Evolutionary conservation across 2,329 filamentous ascomycete genomes (phyloP).

Genomic region (Trichophaea hybrida): DNA sequence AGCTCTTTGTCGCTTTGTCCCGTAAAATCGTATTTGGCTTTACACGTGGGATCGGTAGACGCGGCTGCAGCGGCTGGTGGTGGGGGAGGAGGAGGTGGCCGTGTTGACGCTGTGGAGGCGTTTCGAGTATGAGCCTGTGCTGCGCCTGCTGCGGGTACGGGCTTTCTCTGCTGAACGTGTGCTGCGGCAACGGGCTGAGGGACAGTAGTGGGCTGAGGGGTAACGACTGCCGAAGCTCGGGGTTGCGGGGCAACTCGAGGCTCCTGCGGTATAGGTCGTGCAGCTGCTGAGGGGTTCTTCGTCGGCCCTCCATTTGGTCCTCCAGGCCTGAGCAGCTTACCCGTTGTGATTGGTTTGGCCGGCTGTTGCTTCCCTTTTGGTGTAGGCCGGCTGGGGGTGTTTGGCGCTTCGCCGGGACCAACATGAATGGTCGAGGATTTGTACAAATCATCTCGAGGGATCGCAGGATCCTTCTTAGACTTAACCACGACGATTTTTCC

Average conservation of each 20-base stretch:
- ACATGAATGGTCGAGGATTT: conserved; percentile 90
- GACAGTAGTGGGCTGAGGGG: conserved; percentile 24
- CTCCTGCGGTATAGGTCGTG: conserved; percentile 25
- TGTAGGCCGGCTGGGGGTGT: conserved; percentile 67
- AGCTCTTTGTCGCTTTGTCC: conserved; percentile 78
- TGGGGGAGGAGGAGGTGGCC: conserved; percentile 42
- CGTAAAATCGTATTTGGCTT: conserved; percentile 82
- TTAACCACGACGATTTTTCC: conserved; percentile 83
- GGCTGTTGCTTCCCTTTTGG: conserved; percentile 77
- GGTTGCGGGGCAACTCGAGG: conserved; percentile 33
- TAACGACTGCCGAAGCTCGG: conserved; percentile 30
- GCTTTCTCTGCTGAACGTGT: neutral
- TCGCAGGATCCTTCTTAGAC: conserved; percentile 70
- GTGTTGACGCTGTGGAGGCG: conserved; percentile 37
- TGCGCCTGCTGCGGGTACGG: conserved; percentile 28
- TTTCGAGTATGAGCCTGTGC: conserved; percentile 40
- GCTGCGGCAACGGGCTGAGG: neutral
- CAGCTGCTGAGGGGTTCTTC: conserved; percentile 10
- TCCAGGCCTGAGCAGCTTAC: conserved; percentile 58
- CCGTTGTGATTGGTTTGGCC: conserved; percentile 78
- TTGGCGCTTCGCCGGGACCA: conserved; percentile 65
- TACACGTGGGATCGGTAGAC: conserved; percentile 61
- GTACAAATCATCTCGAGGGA: conserved; percentile 63
- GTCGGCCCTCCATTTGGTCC: conserved; percentile 20
- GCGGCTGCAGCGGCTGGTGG: conserved; percentile 54